These are phyloP conservation scores for Moesziomyces globuligerus DNA, from an alignment of 1,284 basidiomycete genomes.

Conservation along the genomic window DNA sequence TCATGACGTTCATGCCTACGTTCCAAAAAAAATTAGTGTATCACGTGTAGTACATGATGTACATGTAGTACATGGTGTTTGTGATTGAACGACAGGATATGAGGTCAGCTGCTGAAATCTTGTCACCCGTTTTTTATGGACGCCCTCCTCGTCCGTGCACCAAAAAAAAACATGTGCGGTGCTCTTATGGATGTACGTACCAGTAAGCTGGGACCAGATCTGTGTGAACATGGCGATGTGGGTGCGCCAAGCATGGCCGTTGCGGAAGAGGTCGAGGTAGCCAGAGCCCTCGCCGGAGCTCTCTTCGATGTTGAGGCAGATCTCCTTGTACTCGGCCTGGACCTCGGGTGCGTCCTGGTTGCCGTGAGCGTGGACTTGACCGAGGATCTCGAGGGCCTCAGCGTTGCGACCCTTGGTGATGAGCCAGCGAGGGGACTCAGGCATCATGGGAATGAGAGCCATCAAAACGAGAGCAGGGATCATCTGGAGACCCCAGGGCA, in stretches of 20 bases:
- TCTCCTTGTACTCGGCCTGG: conserved; percentile 32
- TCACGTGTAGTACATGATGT: too few species aligned
- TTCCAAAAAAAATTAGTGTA: too few species aligned
- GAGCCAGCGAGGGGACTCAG: conserved; percentile 49
- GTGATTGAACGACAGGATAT: too few species aligned
- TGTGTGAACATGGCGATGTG: conserved; percentile 32
- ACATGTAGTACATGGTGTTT: too few species aligned
- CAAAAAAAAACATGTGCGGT: too few species aligned
- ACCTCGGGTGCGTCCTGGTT: conserved; percentile 26
- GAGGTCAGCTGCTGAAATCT: too few species aligned
- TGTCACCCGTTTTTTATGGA: too few species aligned
- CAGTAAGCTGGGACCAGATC: too few species aligned
- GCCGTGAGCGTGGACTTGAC: conserved; percentile 37
- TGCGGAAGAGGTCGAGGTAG: conserved; percentile 37
- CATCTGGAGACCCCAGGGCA: conserved; percentile 26
- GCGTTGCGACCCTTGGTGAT: conserved; percentile 27
- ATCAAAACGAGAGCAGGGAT: conserved; percentile 21
- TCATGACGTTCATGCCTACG: conserved; percentile 41
- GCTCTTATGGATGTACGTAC: too few species aligned
- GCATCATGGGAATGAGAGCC: conserved; percentile 20
- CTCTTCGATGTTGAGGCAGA: conserved; percentile 31
- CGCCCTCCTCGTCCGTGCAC: too few species aligned
- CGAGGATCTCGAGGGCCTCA: conserved; percentile 34
- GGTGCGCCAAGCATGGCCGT: conserved; percentile 28
- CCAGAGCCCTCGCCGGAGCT: conserved; percentile 17